These are phyloP conservation scores for Marchantia polymorpha DNA, from an alignment of 225 moss, liverwort and hornwort genomes.

Conservation along the genomic window DNA sequence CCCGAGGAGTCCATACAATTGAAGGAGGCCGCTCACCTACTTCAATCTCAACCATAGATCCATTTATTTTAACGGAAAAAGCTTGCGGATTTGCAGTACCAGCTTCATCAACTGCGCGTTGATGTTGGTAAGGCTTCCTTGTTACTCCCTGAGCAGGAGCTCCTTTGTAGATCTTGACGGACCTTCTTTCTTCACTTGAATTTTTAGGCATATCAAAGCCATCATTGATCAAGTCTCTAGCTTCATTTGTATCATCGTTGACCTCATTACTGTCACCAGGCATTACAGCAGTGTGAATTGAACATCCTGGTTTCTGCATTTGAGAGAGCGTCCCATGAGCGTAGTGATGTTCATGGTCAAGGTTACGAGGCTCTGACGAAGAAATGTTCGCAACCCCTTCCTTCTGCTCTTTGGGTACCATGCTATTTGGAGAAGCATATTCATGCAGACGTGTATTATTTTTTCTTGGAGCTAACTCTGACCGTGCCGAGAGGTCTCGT, in stretches of 20 bases:
- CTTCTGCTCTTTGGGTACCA: background rate
- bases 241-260: background rate
- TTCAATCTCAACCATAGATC: constrained; percentile 35
- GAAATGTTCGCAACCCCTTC: background rate
- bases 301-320: background rate
- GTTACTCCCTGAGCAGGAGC: background rate
- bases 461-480: background rate
- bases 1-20: constrained; percentile 10
- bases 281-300: background rate
- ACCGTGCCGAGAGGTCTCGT: constrained; percentile 1
- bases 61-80: constrained; percentile 18
- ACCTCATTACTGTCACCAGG: background rate
- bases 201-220: background rate
- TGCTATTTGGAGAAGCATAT: background rate
- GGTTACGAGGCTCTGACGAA: background rate
- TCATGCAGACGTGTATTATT: background rate
- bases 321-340: background rate
- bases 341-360: background rate
- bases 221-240: background rate
- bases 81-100: constrained; percentile 2
- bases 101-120: background rate
- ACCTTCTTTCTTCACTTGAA: background rate
- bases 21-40: constrained; percentile 23
- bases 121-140: background rate
- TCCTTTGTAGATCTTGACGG: background rate